Evolutionary conservation across 1,139 yeast species (phyloP).

Genomic region (Meyerozyma athensensis): DNA sequence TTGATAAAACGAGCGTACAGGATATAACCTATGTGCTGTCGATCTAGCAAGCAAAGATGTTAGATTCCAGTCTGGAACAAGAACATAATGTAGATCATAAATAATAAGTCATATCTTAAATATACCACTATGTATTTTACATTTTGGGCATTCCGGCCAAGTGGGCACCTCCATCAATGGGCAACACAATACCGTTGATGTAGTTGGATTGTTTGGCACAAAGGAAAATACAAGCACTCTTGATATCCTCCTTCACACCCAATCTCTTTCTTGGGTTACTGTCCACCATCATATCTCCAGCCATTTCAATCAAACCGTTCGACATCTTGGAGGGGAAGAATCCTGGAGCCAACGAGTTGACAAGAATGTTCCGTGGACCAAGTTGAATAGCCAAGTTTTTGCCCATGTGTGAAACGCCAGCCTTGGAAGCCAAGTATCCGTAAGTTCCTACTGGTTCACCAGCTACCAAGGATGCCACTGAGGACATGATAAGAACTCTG

Average conservation of each 20-base stretch:
- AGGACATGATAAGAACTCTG: slow-evolving; percentile 64
- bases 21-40: too few relatives aligned
- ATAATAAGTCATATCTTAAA: not conserved
- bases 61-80: too few relatives aligned
- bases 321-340: slow-evolving; percentile 79
- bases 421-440: slow-evolving; percentile 73
- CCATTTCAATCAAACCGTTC: slow-evolving; percentile 52
- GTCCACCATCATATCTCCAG: slow-evolving; percentile 47
- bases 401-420: slow-evolving; percentile 70
- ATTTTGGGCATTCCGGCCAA: slow-evolving; percentile 16
- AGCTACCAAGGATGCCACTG: slow-evolving; percentile 45
- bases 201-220: slow-evolving; percentile 57
- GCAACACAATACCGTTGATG: slow-evolving; percentile 65
- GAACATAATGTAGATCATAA: too few relatives aligned
- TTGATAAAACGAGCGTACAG: not conserved
- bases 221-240: slow-evolving; percentile 55
- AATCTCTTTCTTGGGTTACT: slow-evolving; percentile 62
- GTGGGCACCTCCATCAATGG: slow-evolving; percentile 69
- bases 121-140: slow-evolving; percentile 4
- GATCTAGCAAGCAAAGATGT: too few relatives aligned
- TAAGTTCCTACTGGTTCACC: slow-evolving; percentile 52
- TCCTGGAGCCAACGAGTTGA: slow-evolving; percentile 72
- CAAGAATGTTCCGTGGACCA: slow-evolving; percentile 64
- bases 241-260: slow-evolving; percentile 60
- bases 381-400: slow-evolving; percentile 58